Base-by-base conservation (phyloP, 805 yeast genomes). In the Wickerhamomyces bisporus region DNA sequence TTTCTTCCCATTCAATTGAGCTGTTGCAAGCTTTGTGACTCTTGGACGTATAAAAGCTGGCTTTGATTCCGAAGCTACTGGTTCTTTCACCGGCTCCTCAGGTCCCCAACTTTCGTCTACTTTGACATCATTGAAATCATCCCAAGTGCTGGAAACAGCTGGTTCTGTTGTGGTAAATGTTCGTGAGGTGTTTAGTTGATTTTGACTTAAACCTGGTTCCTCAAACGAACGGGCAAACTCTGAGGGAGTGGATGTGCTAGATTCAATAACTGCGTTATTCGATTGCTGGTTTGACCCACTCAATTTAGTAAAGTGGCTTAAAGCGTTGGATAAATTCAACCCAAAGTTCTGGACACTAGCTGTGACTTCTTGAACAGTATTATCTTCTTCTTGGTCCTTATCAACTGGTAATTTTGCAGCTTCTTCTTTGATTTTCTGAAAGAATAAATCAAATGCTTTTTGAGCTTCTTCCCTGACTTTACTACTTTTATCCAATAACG, bases 391-490 rank as follows among this genome's bases (percentile, higher is more conserved):
- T 2, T n/a, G n/a, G n/a, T n/a, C n/a, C n/a, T 49, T 28, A n/a
- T 52, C 59, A 7, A 45, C 43, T 29, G 70, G 60, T 19, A 59
- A 44, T 19, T 57, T 57, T 2, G 66, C 45, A 6, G 76, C 72
- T 32, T 71, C 80, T 5, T 49, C 52, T 34, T 71, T 68, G 39
- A 84, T 70, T 47, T 75, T 77, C 5, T 55, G 59, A 52, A 82
- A 64, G 52, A 85, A 82, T 20, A 70, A 40, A 20, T 81, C 79
- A 46, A 91, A 79, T 0, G 87, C 72, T 32, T 68, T 60, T 48
- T 76, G 76, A 0, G 96, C 95, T 52, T 82, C 85, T 0, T 60
- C 60, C 42, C 98, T 69, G 3, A 91, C 89, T 37, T 75, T 72
- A 6, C 65, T 61, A 10, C 86, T 81, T 38, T 70, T 72, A 58